Evolutionary conservation across 225 moss, liverwort and hornwort genomes (phyloP).

Genomic region (Marchantia polymorpha): DNA sequence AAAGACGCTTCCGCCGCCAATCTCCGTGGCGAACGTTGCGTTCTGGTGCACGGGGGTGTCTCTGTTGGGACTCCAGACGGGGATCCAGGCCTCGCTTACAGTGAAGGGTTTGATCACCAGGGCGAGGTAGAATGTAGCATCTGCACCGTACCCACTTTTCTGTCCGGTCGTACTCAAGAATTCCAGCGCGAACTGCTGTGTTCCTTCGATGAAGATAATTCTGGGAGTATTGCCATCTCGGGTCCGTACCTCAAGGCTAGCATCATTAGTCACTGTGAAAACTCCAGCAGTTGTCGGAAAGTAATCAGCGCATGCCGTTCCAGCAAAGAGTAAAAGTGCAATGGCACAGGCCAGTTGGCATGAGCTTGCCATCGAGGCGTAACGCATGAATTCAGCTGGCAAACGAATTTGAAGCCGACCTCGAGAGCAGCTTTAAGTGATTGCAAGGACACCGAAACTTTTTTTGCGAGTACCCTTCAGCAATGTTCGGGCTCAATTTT

Average conservation of each 20-base stretch:
- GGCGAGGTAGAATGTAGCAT: slow-evolving; percentile 25
- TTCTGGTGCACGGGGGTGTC: slow-evolving; percentile 22
- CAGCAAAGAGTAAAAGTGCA: neutral
- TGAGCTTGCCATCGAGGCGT: too few relatives aligned
- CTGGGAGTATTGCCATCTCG: slow-evolving; percentile 22
- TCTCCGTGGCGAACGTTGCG: slow-evolving; percentile 13
- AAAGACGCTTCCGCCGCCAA: neutral
- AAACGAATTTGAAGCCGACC: too few relatives aligned
- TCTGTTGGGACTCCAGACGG: slow-evolving; percentile 34
- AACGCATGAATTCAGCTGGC: too few relatives aligned
- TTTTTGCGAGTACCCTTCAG: too few relatives aligned
- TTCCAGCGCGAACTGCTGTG: slow-evolving; percentile 25
- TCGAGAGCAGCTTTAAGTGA: too few relatives aligned
- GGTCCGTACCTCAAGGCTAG: slow-evolving; percentile 4
- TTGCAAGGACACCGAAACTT: too few relatives aligned
- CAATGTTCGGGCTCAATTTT: too few relatives aligned
- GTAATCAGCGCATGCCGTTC: slow-evolving; percentile 4
- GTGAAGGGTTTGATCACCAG: slow-evolving; percentile 19
- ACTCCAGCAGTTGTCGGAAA: neutral
- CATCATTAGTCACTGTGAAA: slow-evolving; percentile 21
- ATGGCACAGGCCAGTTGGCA: neutral
- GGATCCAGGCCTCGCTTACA: slow-evolving; percentile 6
- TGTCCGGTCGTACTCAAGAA: slow-evolving; percentile 27
- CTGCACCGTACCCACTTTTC: neutral
- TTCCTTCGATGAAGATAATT: slow-evolving; percentile 21